A percentile compares a stretch with the other conserved stretches of the same genome.
phyloP scores from a whole-genome alignment of 1,139 yeast species.

The Kodamaea sp. region DNA sequence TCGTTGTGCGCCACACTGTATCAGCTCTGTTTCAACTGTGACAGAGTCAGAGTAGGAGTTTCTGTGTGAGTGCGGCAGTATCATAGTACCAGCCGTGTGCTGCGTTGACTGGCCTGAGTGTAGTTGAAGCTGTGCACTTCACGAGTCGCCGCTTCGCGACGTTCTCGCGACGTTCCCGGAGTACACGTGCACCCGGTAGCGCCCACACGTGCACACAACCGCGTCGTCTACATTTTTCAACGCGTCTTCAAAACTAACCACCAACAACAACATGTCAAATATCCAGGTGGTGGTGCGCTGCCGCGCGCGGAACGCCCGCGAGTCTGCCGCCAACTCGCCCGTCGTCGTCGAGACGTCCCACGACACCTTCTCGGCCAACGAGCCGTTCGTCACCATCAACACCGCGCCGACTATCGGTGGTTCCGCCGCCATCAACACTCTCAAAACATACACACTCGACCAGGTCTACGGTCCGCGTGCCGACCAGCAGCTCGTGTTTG shows the following conservation, averaged over 20 bases:
- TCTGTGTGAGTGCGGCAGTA: no score
- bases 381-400: slow-evolving; percentile 41
- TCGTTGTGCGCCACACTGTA: no score
- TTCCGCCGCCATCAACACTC: slow-evolving; percentile 1
- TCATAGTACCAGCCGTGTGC: no score
- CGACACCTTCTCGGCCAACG: slow-evolving; percentile 36
- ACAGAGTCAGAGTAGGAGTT: no score
- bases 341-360: slow-evolving; percentile 64
- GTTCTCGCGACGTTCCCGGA: no score
- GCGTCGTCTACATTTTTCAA: no score
- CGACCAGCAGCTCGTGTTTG: slow-evolving; percentile 56
- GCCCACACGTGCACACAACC: no score
- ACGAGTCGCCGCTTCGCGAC: no score
- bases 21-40: no score
- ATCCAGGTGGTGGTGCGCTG: slow-evolving; percentile 88
- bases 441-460: slow-evolving; percentile 63
- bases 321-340: slow-evolving; percentile 66
- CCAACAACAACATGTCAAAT: slow-evolving; percentile 32
- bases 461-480: slow-evolving; percentile 72
- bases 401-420: slow-evolving; percentile 2
- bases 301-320: slow-evolving; percentile 74
- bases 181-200: no score
- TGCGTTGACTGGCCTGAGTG: no score
- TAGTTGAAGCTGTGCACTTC: no score
- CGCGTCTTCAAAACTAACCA: slow-evolving; percentile 4